These are phyloP conservation scores for Diplodia sapinea DNA, from an alignment of 2,329 filamentous ascomycete species.

Conservation along the genomic window DNA sequence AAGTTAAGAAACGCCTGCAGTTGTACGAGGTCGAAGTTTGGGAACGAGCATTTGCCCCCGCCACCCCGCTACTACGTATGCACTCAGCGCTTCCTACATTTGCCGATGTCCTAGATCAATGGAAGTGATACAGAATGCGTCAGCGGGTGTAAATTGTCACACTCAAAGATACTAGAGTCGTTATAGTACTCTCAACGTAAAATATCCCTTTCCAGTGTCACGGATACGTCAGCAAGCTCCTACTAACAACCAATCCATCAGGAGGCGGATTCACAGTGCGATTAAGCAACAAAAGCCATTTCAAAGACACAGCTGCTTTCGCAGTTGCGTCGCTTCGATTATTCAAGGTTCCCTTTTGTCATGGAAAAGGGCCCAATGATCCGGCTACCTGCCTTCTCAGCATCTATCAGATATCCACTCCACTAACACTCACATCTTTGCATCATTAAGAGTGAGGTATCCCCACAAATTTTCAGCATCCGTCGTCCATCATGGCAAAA, in stretches of 20 bases:
- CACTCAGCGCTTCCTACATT: no score
- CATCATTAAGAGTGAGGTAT: constrained; percentile 1
- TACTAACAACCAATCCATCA: background rate
- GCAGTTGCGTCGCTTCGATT: constrained; percentile 7
- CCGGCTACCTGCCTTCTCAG: background rate
- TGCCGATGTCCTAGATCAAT: background rate
- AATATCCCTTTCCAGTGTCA: background rate
- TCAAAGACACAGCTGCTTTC: constrained; percentile 7
- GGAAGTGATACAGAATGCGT: background rate
- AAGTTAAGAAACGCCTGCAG: no score
- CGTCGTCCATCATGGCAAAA: constrained; percentile 1
- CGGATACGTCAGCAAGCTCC: background rate
- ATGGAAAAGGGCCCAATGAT: background rate
- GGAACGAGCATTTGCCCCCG: no score
- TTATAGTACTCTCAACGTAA: background rate
- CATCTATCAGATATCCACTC: constrained; percentile 17
- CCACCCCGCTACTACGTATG: no score
- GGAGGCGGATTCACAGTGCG: background rate
- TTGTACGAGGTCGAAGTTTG: no score
- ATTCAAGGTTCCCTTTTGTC: background rate
- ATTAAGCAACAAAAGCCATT: background rate
- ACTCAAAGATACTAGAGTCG: background rate
- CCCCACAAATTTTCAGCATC: background rate
- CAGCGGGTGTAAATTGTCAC: background rate
- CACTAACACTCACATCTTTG: background rate